Evolutionary conservation across 2,329 filamentous ascomycete species (phyloP).

Genomic region (Trichophyton simii): DNA sequence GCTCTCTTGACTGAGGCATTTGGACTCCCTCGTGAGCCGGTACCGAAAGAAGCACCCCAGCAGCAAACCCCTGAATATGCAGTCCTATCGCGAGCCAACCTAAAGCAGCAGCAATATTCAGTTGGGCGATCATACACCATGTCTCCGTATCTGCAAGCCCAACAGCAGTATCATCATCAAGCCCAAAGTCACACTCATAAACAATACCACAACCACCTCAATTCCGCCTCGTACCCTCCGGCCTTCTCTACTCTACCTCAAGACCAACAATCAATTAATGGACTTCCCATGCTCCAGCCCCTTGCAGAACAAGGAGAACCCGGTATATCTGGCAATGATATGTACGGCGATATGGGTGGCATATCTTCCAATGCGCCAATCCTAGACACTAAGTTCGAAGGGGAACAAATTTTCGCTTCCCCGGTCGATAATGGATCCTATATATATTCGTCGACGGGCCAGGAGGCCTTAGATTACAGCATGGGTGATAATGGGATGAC

Average conservation of each 20-base stretch:
- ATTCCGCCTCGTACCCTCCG: background rate
- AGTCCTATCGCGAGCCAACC: background rate
- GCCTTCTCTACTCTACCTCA: background rate
- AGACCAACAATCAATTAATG: background rate
- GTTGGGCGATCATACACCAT: background rate
- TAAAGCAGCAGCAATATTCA: conserved; percentile 1
- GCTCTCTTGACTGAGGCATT: conserved; percentile 4
- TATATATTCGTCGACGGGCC: background rate
- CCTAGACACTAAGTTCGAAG: background rate
- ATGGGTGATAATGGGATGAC: background rate
- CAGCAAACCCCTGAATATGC: background rate
- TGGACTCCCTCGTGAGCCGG: background rate
- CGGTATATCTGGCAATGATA: background rate
- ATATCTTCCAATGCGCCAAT: background rate
- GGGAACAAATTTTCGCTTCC: background rate
- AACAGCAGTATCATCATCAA: background rate
- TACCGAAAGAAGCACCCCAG: background rate
- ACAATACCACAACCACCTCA: background rate
- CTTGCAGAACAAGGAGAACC: background rate
- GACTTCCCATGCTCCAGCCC: background rate
- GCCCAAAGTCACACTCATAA: background rate
- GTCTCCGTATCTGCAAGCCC: conserved; percentile 1
- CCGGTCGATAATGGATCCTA: conserved; percentile 1
- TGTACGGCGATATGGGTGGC: background rate
- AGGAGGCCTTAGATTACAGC: background rate